A percentile compares a stretch with the other conserved stretches of the same genome.
Conservation (phyloP, 495 filamentous ascomycete genomes). For the Neurospora sp. region DNA sequence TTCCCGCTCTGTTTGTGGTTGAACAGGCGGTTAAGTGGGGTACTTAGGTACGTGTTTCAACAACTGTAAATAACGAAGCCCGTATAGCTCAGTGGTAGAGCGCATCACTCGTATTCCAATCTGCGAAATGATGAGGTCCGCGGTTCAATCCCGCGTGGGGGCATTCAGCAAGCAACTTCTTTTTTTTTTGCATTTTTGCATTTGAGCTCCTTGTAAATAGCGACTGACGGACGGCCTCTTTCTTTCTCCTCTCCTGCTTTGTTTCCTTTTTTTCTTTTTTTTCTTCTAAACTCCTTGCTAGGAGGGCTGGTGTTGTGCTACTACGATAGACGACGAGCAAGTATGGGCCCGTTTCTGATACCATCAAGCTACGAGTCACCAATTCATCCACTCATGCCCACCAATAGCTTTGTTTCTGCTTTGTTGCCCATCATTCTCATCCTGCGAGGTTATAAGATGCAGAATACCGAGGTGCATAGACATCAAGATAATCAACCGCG, state of each 20-base stretch:
- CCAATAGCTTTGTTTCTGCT: neutral
- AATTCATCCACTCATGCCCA: neutral
- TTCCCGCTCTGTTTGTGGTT: too few species aligned
- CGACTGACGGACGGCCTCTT: too few species aligned
- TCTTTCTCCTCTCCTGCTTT: too few species aligned
- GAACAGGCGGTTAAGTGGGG: neutral
- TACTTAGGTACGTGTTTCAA: neutral
- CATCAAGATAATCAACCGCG: neutral
- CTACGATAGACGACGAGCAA: neutral
- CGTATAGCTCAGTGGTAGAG: constrained; percentile 13
- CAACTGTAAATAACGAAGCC: neutral
- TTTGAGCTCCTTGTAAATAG: too few species aligned
- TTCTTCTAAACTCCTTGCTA: neutral
- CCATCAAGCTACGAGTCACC: neutral
- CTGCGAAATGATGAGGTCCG: neutral
- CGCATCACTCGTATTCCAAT: constrained; percentile 7
- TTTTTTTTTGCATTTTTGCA: neutral
- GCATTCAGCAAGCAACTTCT: neutral
- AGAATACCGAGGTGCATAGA: neutral
- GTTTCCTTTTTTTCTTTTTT: neutral
- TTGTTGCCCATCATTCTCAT: neutral
- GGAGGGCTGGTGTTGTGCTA: neutral
- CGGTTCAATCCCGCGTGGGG: constrained; percentile 8
- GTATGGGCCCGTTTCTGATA: neutral
- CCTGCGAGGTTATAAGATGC: neutral